phyloP scores from a whole-genome alignment of 2,329 filamentous ascomycete species.

The Davidsoniella neocaledoniae region DNA sequence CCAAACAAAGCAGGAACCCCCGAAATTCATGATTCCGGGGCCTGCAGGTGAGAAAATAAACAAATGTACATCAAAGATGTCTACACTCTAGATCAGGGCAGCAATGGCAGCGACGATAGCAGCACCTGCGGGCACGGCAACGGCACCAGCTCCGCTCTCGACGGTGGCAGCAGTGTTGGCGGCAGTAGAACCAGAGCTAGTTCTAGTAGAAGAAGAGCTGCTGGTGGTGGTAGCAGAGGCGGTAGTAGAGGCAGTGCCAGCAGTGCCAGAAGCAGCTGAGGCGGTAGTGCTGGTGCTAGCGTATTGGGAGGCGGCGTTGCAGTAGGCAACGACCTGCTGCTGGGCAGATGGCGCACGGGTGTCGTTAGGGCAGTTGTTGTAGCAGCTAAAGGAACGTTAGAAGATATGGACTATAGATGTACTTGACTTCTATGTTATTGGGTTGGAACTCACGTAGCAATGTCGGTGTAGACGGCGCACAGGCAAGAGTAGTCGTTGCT shows the following conservation, averaged over 20 bases:
- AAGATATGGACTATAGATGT: background rate
- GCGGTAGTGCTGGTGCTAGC: conserved; percentile 20
- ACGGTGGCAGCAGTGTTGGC: conserved; percentile 16
- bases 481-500: conserved; percentile 29
- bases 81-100: conserved; percentile 20
- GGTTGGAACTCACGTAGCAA: conserved; percentile 27
- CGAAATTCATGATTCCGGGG: background rate
- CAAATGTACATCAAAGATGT: background rate
- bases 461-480: conserved; percentile 27
- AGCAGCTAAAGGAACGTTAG: conserved; percentile 26
- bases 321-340: conserved; percentile 27
- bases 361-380: conserved; percentile 40
- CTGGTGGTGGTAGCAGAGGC: conserved; percentile 15
- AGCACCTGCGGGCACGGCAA: conserved; percentile 21
- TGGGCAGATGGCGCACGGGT: conserved; percentile 20
- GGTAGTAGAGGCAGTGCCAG: conserved; percentile 13
- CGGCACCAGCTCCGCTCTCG: conserved; percentile 19
- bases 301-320: conserved; percentile 29
- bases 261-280: conserved; percentile 15
- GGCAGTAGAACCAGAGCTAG: conserved; percentile 14
- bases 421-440: background rate
- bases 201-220: conserved; percentile 13
- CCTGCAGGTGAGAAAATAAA: background rate
- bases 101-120: conserved; percentile 24
- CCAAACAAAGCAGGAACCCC: background rate